Percentiles rank a stretch among this genome's conserved stretches.
Evolutionary conservation across 495 filamentous ascomycete species (phyloP).

Genomic region (Gamarada debralockiae): DNA sequence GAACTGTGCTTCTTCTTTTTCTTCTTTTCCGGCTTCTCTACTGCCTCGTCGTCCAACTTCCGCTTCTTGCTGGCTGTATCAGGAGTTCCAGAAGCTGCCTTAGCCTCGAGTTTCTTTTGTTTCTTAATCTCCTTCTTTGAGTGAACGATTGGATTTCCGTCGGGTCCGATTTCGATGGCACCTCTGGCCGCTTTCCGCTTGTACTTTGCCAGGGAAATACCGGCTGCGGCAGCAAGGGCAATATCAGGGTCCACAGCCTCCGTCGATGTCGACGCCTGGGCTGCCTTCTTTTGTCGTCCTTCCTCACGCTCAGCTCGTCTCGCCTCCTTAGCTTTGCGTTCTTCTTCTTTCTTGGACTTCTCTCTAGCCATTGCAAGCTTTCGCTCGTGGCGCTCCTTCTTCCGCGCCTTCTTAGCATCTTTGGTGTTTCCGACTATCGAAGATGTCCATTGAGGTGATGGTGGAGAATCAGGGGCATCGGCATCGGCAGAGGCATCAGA

Average conservation of each 20-base stretch:
- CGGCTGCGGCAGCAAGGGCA: slow-evolving; percentile 55
- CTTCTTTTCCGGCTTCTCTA: slow-evolving; percentile 48
- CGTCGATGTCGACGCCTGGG: neutral
- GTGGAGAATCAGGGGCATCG: slow-evolving; percentile 1
- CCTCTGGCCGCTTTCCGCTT: slow-evolving; percentile 68
- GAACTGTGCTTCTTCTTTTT: slow-evolving; percentile 34
- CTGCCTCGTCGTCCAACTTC: slow-evolving; percentile 35
- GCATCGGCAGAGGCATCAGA: slow-evolving; percentile 1
- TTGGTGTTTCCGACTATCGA: slow-evolving; percentile 6
- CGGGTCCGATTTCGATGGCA: slow-evolving; percentile 54
- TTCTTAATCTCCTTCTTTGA: slow-evolving; percentile 78
- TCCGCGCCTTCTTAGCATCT: slow-evolving; percentile 30
- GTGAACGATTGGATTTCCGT: slow-evolving; percentile 56
- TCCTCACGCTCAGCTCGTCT: slow-evolving; percentile 34
- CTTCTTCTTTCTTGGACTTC: slow-evolving; percentile 40
- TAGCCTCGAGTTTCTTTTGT: slow-evolving; percentile 55
- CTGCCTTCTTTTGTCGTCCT: slow-evolving; percentile 40
- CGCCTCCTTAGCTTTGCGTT: slow-evolving; percentile 41
- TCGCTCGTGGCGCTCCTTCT: slow-evolving; percentile 32
- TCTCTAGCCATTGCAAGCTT: slow-evolving; percentile 34
- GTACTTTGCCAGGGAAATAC: slow-evolving; percentile 65
- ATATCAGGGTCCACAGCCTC: slow-evolving; percentile 27
- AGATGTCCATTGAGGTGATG: neutral
- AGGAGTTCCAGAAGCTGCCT: slow-evolving; percentile 6
- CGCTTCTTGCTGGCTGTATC: slow-evolving; percentile 35